phyloP scores from a whole-genome alignment of 768 basidiomycete species.

The Chlorophyllum brunneum region DNA sequence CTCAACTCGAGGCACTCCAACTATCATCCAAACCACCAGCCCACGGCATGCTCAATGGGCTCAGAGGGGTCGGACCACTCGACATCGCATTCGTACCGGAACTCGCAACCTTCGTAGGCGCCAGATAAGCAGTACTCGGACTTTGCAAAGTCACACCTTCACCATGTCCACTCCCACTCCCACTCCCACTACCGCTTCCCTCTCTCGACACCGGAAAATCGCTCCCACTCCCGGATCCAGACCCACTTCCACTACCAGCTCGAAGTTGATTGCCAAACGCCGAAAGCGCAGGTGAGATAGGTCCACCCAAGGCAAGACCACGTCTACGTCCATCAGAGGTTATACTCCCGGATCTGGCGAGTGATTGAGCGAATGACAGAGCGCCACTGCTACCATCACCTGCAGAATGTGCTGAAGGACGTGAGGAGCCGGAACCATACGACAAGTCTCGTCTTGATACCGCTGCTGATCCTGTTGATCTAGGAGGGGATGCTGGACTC shows the following conservation, averaged over 20 bases:
- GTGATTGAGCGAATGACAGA: slow-evolving; percentile 29
- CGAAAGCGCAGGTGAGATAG: slow-evolving; percentile 46
- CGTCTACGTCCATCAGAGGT: slow-evolving; percentile 48
- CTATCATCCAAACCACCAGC: slow-evolving; percentile 34
- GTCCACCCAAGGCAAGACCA: slow-evolving; percentile 16
- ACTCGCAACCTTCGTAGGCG: background rate
- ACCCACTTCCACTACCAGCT: slow-evolving; percentile 15
- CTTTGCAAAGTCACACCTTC: slow-evolving; percentile 17
- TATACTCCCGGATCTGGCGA: slow-evolving; percentile 49
- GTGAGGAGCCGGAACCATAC: slow-evolving; percentile 51
- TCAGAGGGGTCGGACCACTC: slow-evolving; percentile 17
- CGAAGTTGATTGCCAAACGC: slow-evolving; percentile 39
- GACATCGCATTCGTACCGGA: slow-evolving; percentile 2
- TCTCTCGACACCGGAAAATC: background rate
- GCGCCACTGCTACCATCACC: slow-evolving; percentile 28
- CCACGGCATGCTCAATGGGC: slow-evolving; percentile 36
- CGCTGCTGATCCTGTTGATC: slow-evolving; percentile 52
- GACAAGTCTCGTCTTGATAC: slow-evolving; percentile 38
- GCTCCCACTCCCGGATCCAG: slow-evolving; percentile 9
- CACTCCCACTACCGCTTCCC: background rate
- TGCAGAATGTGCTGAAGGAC: slow-evolving; percentile 44
- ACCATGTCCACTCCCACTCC: slow-evolving; percentile 6
- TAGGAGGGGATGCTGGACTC: slow-evolving; percentile 35
- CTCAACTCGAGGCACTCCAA: slow-evolving; percentile 29
- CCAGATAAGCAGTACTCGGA: slow-evolving; percentile 17